A percentile compares a stretch with the other conserved stretches of the same genome.
Evolutionary conservation across 306 rosid genomes (phyloP).

Genomic region (Mimosa pudica): DNA sequence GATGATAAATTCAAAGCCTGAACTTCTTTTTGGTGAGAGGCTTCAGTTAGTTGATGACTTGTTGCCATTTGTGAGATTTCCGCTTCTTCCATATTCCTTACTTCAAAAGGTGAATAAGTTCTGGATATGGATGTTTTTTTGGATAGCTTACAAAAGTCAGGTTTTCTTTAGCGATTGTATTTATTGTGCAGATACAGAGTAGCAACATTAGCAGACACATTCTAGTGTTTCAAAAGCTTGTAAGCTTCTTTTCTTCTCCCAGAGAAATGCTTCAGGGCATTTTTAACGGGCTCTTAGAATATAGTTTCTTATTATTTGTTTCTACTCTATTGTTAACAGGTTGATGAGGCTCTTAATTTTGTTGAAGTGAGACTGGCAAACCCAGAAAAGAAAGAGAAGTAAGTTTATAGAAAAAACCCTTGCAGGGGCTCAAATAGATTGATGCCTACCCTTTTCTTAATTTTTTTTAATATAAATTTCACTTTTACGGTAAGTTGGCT

Average conservation of each 20-base stretch:
- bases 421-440: background rate
- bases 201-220: constrained; percentile 63
- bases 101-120: constrained; percentile 73
- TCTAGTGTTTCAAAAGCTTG: constrained; percentile 54
- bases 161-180: constrained; percentile 32
- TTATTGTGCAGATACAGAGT: constrained; percentile 67
- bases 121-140: constrained; percentile 12
- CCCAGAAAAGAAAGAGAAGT: constrained; percentile 64
- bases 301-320: constrained; percentile 15
- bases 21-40: constrained; percentile 73
- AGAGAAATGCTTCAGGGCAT: constrained; percentile 8
- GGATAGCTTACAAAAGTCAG: constrained; percentile 17
- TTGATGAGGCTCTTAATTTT: constrained; percentile 64
- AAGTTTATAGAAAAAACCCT: constrained; percentile 27
- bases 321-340: constrained; percentile 47
- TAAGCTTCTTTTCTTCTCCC: constrained; percentile 48
- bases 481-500: constrained; percentile 22
- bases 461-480: background rate
- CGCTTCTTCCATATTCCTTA: constrained; percentile 59
- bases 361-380: constrained; percentile 48
- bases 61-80: constrained; percentile 68
- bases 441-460: constrained; percentile 5
- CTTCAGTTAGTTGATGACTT: constrained; percentile 61
- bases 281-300: constrained; percentile 1
- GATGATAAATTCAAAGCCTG: constrained; percentile 61